phyloP scores from a whole-genome alignment of 2,329 filamentous ascomycete species.

The Colletotrichum tropicicola region DNA sequence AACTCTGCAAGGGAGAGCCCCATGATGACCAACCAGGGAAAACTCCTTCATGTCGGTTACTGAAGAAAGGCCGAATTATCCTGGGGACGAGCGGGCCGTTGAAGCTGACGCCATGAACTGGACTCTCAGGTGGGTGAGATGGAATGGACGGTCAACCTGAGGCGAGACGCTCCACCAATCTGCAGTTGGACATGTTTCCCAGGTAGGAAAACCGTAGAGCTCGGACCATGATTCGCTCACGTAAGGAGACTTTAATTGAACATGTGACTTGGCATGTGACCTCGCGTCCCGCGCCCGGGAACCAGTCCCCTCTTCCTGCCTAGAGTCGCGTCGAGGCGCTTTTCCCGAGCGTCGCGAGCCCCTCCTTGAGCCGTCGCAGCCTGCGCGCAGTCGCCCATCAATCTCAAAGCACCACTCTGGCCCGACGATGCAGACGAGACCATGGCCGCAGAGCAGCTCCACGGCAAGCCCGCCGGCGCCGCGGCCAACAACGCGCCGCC shows the following conservation, averaged over 20 bases:
- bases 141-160: background rate
- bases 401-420: background rate
- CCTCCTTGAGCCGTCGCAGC: background rate
- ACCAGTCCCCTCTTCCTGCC: slow-evolving; percentile 5
- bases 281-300: slow-evolving; percentile 17
- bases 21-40: background rate
- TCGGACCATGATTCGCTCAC: background rate
- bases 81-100: background rate
- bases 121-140: background rate
- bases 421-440: slow-evolving; percentile 9
- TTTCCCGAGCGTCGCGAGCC: background rate
- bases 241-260: background rate
- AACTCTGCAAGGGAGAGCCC: background rate
- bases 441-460: slow-evolving; percentile 27
- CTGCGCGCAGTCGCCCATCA: background rate
- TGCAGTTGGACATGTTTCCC: background rate
- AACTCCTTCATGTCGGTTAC: background rate
- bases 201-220: background rate
- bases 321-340: background rate
- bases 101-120: slow-evolving; percentile 3
- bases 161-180: background rate
- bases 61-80: background rate
- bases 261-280: slow-evolving; percentile 10
- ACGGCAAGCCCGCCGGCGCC: slow-evolving; percentile 25
- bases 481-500: slow-evolving; percentile 55